Percentiles rank a stretch among this genome's conserved stretches.
Conservation (phyloP, 2,329 filamentous ascomycete genomes). For the Fusarium sp. region DNA sequence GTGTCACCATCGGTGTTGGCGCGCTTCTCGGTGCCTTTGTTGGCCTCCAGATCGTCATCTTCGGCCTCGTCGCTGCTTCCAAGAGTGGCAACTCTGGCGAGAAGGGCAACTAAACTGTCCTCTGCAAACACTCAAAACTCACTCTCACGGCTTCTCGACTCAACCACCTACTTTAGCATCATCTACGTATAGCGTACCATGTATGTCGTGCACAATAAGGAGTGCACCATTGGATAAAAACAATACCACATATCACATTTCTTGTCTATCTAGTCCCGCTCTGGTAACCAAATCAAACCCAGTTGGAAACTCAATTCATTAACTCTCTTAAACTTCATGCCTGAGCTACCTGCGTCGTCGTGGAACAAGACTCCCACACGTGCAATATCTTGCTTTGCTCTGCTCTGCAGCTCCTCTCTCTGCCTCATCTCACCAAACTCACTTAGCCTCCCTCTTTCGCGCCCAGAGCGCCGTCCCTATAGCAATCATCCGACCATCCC, state of each 20-base stretch:
- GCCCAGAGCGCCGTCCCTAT: constrained; percentile 32
- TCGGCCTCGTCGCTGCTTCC: constrained; percentile 36
- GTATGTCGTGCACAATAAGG: background rate
- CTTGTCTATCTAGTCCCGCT: background rate
- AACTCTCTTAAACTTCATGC: constrained; percentile 42
- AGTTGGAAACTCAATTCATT: constrained; percentile 37
- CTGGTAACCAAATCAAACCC: constrained; percentile 16
- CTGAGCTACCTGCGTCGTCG: constrained; percentile 43
- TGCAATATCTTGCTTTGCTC: constrained; percentile 34
- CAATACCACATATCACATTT: background rate
- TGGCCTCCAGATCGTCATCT: constrained; percentile 62
- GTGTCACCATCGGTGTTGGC: constrained; percentile 62
- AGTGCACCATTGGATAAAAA: background rate
- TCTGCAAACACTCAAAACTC: background rate
- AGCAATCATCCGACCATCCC: constrained; percentile 32
- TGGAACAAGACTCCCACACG: constrained; percentile 42
- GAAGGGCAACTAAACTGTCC: constrained; percentile 16
- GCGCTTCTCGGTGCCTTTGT: constrained; percentile 62
- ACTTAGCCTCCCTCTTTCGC: constrained; percentile 17
- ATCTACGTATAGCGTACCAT: background rate
- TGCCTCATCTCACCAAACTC: background rate
- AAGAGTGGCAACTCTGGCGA: constrained; percentile 7
- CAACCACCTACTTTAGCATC: background rate
- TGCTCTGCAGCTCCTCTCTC: constrained; percentile 21
- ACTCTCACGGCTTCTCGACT: background rate